Evolutionary conservation across 208 protist species (phyloP).

Genomic region (Acanthamoeba royreba): DNA sequence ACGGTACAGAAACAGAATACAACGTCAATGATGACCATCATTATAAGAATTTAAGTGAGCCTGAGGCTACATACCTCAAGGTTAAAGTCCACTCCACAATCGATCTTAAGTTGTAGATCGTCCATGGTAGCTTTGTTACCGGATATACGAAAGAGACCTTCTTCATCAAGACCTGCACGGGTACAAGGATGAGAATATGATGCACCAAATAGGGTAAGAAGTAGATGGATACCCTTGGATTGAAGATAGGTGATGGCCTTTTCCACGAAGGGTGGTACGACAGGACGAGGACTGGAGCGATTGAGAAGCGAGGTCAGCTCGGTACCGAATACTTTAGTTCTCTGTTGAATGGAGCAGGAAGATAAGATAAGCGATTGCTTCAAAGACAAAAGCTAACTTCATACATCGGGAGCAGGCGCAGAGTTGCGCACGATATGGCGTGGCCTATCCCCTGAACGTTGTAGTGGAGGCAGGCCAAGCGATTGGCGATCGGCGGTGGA

Average conservation of each 20-base stretch:
- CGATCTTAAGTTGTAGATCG: constrained; percentile 22
- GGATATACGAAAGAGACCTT: constrained; percentile 21
- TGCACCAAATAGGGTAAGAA: too few relatives aligned
- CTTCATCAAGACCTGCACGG: neutral
- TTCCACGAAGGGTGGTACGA: neutral
- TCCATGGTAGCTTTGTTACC: constrained; percentile 26
- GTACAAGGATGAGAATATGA: too few relatives aligned
- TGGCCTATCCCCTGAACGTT: neutral
- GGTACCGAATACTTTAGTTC: constrained; percentile 16
- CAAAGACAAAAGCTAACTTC: too few relatives aligned
- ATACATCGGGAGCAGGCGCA: neutral
- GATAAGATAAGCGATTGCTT: too few relatives aligned
- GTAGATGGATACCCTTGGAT: neutral
- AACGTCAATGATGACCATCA: neutral
- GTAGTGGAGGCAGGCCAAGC: constrained; percentile 1
- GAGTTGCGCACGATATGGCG: constrained; percentile 11
- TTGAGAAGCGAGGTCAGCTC: neutral
- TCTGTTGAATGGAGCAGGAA: too few relatives aligned
- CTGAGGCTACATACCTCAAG: neutral
- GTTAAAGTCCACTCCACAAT: neutral
- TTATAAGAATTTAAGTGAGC: neutral
- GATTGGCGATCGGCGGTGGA: constrained; percentile 34
- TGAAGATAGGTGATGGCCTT: constrained; percentile 36
- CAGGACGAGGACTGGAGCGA: neutral
- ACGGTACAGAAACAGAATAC: neutral